Evolutionary conservation across 345 rosid species (phyloP), one percentile per base, ranked within the genome.

Genomic region (Sonneratia caseolaris): DNA sequence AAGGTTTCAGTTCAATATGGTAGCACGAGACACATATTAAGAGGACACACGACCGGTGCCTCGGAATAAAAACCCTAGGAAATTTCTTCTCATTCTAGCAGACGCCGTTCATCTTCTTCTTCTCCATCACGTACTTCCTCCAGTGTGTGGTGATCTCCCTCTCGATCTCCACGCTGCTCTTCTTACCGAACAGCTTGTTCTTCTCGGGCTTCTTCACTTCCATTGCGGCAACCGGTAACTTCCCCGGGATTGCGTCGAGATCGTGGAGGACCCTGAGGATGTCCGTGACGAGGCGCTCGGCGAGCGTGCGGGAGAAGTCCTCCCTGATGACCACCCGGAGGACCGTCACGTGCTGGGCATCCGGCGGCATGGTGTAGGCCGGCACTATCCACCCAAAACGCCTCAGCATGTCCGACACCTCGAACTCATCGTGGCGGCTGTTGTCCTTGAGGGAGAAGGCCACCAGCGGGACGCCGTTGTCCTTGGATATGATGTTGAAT

Each of bases 361-460:
- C 83, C 0, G 89, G 80, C 6, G 89, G 87, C 89, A 86, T 86
- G 19, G 89, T 80, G 73, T 86, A 86, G 10, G 89, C 84, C 0
- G 87, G 89, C 65, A 86, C 85, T 4, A 86, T 86, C 87, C 89
- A 86, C 1, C 89, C 89, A 53, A 78, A 86, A 10, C 89, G 81
- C 45, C 89, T 69, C 55, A 86, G 76, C 79, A 70, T 65, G 24
- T 86, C 87, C 0, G 89, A 72, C 48, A 86, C 76, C 75, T 86
- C 84, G 68, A 91, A 88, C 81, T 91, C 96, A 70, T 77, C 75
- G 81, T 91, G 91, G 40, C 64, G 12, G 79, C 80, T 81, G 69
- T 68, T 82, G 82, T 91, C 89, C 70, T 87, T 87, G 68, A 91
- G 79, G 5, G 94, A 88, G 79, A 91, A 91, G 76, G 97, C 97